Conservation (phyloP, 768 basidiomycete genomes). For the Podaxis sp. region DNA sequence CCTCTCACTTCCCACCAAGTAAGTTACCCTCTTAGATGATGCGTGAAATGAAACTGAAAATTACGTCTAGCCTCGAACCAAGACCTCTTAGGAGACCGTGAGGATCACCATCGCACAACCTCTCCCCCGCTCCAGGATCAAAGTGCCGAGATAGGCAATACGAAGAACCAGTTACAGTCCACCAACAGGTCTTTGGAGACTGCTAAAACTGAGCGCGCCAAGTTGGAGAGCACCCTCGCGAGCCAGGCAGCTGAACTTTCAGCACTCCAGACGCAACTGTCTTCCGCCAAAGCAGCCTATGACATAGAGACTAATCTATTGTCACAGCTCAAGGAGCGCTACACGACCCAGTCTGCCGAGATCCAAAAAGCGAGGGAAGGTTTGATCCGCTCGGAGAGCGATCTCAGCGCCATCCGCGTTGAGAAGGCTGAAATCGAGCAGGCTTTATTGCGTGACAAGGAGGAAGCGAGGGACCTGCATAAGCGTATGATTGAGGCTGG, state of each 20-base stretch:
- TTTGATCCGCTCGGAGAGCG: constrained; percentile 86
- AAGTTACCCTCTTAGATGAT: constrained; percentile 15
- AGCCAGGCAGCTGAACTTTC: constrained; percentile 72
- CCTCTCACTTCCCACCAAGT: constrained; percentile 26
- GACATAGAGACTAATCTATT: constrained; percentile 79
- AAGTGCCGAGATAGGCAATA: constrained; percentile 84
- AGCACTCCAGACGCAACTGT: constrained; percentile 77
- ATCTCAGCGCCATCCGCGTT: constrained; percentile 80
- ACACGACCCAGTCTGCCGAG: constrained; percentile 58
- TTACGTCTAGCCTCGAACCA: constrained; percentile 14
- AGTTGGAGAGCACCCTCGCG: constrained; percentile 60
- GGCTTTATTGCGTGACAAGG: constrained; percentile 83
- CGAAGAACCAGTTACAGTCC: constrained; percentile 78
- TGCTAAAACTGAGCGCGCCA: constrained; percentile 59
- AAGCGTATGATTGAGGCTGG: constrained; percentile 78
- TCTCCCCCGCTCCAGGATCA: constrained; percentile 61
- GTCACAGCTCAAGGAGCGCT: constrained; percentile 63
- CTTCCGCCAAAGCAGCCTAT: constrained; percentile 77
- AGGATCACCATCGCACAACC: constrained; percentile 39
- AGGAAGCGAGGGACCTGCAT: constrained; percentile 85
- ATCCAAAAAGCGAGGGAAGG: constrained; percentile 72
- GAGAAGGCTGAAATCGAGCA: constrained; percentile 94
- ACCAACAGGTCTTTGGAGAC: constrained; percentile 69
- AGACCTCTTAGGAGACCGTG: constrained; percentile 76
- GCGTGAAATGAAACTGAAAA: background rate